Evolutionary conservation across 768 basidiomycete species (phyloP).

Genomic region (Dentipellis fragilis): DNA sequence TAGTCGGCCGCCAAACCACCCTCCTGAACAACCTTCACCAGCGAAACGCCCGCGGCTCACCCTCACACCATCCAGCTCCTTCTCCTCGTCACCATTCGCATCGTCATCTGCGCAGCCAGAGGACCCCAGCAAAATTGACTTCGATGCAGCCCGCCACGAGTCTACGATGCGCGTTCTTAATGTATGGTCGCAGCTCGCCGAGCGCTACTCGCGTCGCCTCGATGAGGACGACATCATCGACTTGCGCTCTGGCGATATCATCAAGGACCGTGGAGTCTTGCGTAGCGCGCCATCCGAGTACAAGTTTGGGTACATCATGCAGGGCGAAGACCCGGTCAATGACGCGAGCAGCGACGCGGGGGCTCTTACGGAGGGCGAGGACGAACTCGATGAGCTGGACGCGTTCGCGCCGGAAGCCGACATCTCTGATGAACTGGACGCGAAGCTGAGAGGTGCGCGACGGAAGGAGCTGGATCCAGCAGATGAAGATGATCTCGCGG

Average conservation of each 20-base stretch:
- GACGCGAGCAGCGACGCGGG: conserved; percentile 29
- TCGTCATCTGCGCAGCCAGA: conserved; percentile 4
- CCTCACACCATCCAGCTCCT: conserved; percentile 30
- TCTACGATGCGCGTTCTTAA: conserved; percentile 46
- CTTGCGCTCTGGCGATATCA: conserved; percentile 45
- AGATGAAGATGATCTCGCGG: conserved; percentile 53
- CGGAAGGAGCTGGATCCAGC: conserved; percentile 34
- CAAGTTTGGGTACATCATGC: conserved; percentile 43
- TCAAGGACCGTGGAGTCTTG: conserved; percentile 64
- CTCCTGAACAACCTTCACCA: conserved; percentile 24
- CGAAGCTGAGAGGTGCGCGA: conserved; percentile 26
- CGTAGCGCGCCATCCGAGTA: conserved; percentile 30
- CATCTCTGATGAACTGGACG: conserved; percentile 23
- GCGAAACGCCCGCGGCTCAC: conserved; percentile 40
- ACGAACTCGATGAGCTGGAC: conserved; percentile 48
- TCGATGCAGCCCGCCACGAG: conserved; percentile 46
- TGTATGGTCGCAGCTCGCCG: conserved; percentile 59
- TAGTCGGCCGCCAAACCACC: conserved; percentile 16
- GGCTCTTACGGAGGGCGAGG: conserved; percentile 39
- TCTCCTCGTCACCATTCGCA: conserved; percentile 8
- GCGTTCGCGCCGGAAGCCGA: conserved; percentile 28
- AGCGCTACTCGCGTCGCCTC: conserved; percentile 53
- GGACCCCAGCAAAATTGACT: conserved; percentile 24
- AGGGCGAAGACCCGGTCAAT: conserved; percentile 21
- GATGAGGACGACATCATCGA: conserved; percentile 80